Evolutionary conservation across 1,139 yeast genomes (phyloP).

Genomic region (Blastobotrys elegans): DNA sequence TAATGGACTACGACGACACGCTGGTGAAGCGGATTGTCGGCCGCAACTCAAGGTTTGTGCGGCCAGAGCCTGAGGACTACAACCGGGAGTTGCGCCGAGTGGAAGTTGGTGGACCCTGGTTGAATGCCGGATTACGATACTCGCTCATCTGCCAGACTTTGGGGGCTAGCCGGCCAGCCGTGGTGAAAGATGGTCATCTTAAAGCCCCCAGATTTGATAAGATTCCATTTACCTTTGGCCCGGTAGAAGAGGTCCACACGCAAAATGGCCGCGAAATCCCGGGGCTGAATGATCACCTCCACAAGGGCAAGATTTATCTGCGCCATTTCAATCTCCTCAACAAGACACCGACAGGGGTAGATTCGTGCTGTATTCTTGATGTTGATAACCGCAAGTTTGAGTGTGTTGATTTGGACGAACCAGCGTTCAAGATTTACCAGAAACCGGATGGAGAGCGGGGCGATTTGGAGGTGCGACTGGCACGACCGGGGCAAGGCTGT

Average conservation of each 20-base stretch:
- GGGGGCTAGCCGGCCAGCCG: neutral
- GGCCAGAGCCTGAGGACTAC: neutral
- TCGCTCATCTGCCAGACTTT: neutral
- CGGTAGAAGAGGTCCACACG: constrained; percentile 3
- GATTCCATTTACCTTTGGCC: constrained; percentile 5
- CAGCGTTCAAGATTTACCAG: neutral
- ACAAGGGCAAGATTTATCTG: constrained; percentile 4
- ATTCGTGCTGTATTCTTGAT: constrained; percentile 4
- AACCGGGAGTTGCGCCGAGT: neutral
- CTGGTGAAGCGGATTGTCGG: neutral
- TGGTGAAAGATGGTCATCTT: neutral
- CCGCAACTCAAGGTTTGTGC: neutral
- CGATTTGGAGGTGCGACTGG: neutral
- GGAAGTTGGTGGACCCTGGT: neutral
- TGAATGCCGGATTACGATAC: neutral
- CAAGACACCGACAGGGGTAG: neutral
- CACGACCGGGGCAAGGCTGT: neutral
- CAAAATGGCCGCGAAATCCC: constrained; percentile 5
- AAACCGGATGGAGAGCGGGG: neutral
- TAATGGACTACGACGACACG: neutral
- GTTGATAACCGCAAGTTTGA: constrained; percentile 6
- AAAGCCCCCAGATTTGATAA: constrained; percentile 1
- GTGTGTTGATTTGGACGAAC: neutral
- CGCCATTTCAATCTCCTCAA: constrained; percentile 1
- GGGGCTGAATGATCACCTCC: neutral